A percentile compares a stretch with the other conserved stretches of the same genome.
Conservation (phyloP, 768 basidiomycete genomes). For the Lentinula edodes region DNA sequence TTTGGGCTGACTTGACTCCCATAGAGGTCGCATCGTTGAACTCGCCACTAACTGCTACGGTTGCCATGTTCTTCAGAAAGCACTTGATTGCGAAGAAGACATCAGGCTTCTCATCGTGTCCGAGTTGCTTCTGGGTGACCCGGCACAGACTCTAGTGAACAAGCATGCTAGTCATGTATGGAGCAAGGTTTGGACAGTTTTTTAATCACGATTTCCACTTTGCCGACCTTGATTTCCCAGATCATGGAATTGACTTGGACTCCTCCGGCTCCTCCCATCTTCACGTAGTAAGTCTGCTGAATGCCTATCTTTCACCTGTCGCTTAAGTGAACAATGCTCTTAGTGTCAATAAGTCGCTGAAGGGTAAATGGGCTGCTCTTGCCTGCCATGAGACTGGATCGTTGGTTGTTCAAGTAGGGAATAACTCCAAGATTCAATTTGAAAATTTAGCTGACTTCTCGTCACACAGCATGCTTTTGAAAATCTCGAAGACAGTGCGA, state of each 20-base stretch:
- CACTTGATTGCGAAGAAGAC: slow-evolving; percentile 87
- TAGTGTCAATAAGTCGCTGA: slow-evolving; percentile 83
- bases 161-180: slow-evolving; percentile 91
- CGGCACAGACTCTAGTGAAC: slow-evolving; percentile 80
- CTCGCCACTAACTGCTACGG: slow-evolving; percentile 88
- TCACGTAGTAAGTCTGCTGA: slow-evolving; percentile 59
- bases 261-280: slow-evolving; percentile 82
- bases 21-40: slow-evolving; percentile 77
- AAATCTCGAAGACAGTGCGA: slow-evolving; percentile 77
- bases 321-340: neutral
- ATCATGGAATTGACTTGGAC: slow-evolving; percentile 92
- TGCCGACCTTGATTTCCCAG: slow-evolving; percentile 27
- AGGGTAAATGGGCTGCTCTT: slow-evolving; percentile 84
- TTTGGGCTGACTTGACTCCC: slow-evolving; percentile 1
- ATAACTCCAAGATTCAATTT: neutral
- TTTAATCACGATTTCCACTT: neutral
- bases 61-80: slow-evolving; percentile 86
- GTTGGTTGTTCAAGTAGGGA: slow-evolving; percentile 72
- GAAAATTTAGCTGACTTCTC: slow-evolving; percentile 2
- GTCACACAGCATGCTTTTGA: slow-evolving; percentile 69
- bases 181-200: slow-evolving; percentile 59
- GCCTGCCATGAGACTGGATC: slow-evolving; percentile 91
- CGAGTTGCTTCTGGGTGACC: slow-evolving; percentile 79
- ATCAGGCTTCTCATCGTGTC: slow-evolving; percentile 78
- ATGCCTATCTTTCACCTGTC: slow-evolving; percentile 3